These are phyloP conservation scores for Calonectria montana DNA, from an alignment of 2,329 filamentous ascomycete genomes.

Conservation along the genomic window DNA sequence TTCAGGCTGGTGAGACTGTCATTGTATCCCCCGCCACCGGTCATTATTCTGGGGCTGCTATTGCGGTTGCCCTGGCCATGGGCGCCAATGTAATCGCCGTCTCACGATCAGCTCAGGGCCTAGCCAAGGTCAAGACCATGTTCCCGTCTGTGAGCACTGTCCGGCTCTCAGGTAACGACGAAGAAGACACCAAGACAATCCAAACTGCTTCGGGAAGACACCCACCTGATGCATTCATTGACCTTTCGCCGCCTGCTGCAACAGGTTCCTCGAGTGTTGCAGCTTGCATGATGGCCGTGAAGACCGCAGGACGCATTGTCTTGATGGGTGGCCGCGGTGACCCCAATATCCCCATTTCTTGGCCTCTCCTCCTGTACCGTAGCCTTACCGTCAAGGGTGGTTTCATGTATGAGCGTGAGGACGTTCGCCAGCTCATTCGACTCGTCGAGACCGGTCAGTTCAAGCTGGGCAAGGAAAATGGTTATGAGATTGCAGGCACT, in stretches of 20 bases:
- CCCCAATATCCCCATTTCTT: slow-evolving; percentile 34
- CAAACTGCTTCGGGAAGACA: slow-evolving; percentile 31
- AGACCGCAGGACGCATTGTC: slow-evolving; percentile 38
- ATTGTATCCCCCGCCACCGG: slow-evolving; percentile 63
- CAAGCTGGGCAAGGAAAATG: slow-evolving; percentile 29
- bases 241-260: slow-evolving; percentile 56
- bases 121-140: slow-evolving; percentile 45
- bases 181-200: slow-evolving; percentile 52
- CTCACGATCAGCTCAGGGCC: slow-evolving; percentile 53
- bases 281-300: slow-evolving; percentile 50
- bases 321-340: slow-evolving; percentile 47
- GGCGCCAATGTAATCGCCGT: slow-evolving; percentile 64
- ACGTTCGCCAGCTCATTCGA: slow-evolving; percentile 25
- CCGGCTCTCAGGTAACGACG: slow-evolving; percentile 52
- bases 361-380: slow-evolving; percentile 39
- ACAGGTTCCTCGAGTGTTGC: slow-evolving; percentile 52
- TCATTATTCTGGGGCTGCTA: slow-evolving; percentile 58
- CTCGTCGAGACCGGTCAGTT: slow-evolving; percentile 27
- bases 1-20: slow-evolving; percentile 61
- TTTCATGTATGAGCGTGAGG: slow-evolving; percentile 52
- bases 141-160: slow-evolving; percentile 51
- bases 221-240: slow-evolving; percentile 57
- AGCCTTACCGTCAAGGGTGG: slow-evolving; percentile 52
- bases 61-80: slow-evolving; percentile 60
- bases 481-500: slow-evolving; percentile 21